phyloP scores from a whole-genome alignment of 2,329 filamentous ascomycete genomes.

The Claviceps digitariae region DNA sequence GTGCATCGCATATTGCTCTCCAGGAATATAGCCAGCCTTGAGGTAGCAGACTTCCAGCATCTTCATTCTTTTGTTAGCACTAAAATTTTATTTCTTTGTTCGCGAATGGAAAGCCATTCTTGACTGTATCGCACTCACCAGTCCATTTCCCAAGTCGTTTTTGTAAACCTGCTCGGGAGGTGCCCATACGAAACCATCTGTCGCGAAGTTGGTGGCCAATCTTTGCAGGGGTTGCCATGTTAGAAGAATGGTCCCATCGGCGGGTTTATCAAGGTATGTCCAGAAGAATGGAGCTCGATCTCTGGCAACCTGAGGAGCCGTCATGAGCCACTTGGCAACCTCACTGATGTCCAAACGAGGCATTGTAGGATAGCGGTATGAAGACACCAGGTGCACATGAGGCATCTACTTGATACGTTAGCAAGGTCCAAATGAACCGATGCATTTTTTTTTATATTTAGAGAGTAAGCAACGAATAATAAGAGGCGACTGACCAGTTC shows the following conservation, averaged over 20 bases:
- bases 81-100: too few species aligned
- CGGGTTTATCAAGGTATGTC: conserved; percentile 76
- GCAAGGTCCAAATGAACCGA: conserved; percentile 11
- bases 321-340: conserved; percentile 70
- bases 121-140: conserved; percentile 27
- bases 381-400: conserved; percentile 82
- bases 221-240: conserved; percentile 76
- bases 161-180: conserved; percentile 66
- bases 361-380: conserved; percentile 64
- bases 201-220: conserved; percentile 62
- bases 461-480: neutral
- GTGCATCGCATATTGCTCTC: conserved; percentile 63
- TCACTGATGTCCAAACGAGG: conserved; percentile 59
- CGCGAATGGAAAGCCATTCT: neutral
- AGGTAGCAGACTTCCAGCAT: conserved; percentile 81
- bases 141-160: conserved; percentile 52
- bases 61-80: conserved; percentile 28
- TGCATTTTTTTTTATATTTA: neutral
- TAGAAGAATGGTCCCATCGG: conserved; percentile 69
- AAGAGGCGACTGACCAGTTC: conserved; percentile 25
- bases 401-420: conserved; percentile 43
- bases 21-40: conserved; percentile 64
- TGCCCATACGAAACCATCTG: conserved; percentile 86
- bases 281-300: conserved; percentile 80
- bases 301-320: conserved; percentile 73